Base-by-base conservation (phyloP, 2,329 filamentous ascomycete species). In the Trichoderma endophyticum region DNA sequence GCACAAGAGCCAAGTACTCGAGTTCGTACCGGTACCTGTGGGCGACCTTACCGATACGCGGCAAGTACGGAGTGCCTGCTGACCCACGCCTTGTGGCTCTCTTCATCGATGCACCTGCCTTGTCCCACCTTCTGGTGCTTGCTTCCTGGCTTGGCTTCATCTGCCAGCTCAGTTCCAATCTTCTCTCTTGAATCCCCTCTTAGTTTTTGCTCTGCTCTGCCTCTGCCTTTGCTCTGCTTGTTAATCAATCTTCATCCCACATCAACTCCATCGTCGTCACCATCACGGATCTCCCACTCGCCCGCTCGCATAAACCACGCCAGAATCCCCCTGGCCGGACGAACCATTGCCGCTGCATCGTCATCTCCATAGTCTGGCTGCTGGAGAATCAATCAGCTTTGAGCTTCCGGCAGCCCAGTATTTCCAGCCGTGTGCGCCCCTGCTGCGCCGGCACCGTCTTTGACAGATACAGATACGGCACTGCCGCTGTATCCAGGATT, bases 51-150 rank as follows among this genome's bases (percentile, higher is more conserved):
- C 57, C 57, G 57, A 60, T 43, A 63, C 68, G 36, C 68, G 59
- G 68, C 68, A 71, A 64, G 66, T 61, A 70, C 68, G 68, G 68
- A 64, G 68, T 30, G 43, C 68, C 67, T 62, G 43, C 68, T 70
- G 59, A 64, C 69, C 61, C 61, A 59, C 61, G 61, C 61, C 36
- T 28, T 28, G 54, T 61, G 54, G 66, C 66, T 60, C 54, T 34
- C 43, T 54, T 24, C 43, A 21, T 71, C 24, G 69, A 65, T 71
- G 61, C 68, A 51, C 24, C 51, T 66, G 61, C 34, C 48, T 34
- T 66, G 69, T 66, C 61, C 69, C 69, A 51, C 61, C 61, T 28
- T 21, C 48, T 54, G 59, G 51, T n/a, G 24, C 61, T 36, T 64
- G 26, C 28, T 39, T 36, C 30, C 32, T 59, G 48, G 34, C 34